phyloP scores from a whole-genome alignment of 805 yeast genomes.

The Zygosaccharomyces gambellarensis region DNA sequence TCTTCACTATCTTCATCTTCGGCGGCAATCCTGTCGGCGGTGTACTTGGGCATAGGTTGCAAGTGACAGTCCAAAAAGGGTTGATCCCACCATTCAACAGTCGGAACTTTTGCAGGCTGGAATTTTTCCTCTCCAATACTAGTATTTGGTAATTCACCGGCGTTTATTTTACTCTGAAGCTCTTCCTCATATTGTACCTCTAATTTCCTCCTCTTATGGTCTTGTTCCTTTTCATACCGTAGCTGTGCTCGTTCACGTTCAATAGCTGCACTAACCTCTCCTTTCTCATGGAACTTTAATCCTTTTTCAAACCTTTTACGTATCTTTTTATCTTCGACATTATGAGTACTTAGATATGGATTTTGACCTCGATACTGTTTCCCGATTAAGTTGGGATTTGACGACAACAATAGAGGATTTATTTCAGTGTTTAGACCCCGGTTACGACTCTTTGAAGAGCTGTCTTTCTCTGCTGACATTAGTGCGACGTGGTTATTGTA shows the following conservation, averaged over 20 bases:
- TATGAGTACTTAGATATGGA: conserved; percentile 27
- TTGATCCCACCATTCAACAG: conserved; percentile 86
- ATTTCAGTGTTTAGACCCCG: conserved; percentile 29
- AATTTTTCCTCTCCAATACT: conserved; percentile 53
- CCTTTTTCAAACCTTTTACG: conserved; percentile 17
- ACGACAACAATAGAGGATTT: conserved; percentile 29
- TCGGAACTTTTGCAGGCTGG: conserved; percentile 49
- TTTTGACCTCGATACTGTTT: conserved; percentile 22
- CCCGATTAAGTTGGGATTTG: conserved; percentile 28
- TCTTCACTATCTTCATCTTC: conserved; percentile 29
- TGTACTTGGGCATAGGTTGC: conserved; percentile 36
- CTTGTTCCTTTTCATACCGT: conserved; percentile 2
- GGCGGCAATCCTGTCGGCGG: conserved; percentile 28
- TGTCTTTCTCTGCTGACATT: conserved; percentile 1
- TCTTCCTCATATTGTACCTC: conserved; percentile 34
- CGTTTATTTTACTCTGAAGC: conserved; percentile 33
- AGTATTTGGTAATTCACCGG: conserved; percentile 45
- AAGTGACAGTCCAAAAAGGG: conserved; percentile 42
- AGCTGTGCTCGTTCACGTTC: conserved; percentile 14
- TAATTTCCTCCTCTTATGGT: conserved; percentile 18
- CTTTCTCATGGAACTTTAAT: conserved; percentile 48
- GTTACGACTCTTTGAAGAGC: background rate
- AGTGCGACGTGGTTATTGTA: background rate
- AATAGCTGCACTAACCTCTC: conserved; percentile 36
- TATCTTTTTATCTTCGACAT: conserved; percentile 5